A percentile compares a stretch with the other conserved stretches of the same genome.
These are phyloP conservation scores for Rhododendron kiyosumense DNA, from an alignment of 148 eudicot genomes.

Conservation along the genomic window DNA sequence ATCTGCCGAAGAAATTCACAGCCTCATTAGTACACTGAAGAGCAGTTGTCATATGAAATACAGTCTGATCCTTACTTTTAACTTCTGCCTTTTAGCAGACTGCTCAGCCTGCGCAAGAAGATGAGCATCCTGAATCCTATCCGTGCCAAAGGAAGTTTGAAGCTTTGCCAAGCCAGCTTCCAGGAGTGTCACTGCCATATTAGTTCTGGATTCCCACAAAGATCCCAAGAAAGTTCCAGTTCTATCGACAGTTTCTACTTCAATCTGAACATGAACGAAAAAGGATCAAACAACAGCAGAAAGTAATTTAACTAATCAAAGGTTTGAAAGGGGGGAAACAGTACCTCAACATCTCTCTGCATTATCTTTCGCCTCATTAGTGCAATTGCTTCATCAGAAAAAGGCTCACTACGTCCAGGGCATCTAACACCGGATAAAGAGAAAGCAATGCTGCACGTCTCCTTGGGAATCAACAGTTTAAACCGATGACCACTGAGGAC, in stretches of 20 bases:
- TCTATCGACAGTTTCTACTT: conserved; percentile 94
- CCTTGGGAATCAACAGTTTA: conserved; percentile 73
- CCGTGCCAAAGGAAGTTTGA: conserved; percentile 64
- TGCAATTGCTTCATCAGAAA: conserved; percentile 86
- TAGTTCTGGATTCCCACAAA: conserved; percentile 75
- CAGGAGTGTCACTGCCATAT: conserved; percentile 57
- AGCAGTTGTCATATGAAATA: background rate
- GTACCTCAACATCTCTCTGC: conserved; percentile 99
- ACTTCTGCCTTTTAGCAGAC: conserved; percentile 77
- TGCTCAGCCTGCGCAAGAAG: conserved; percentile 83
- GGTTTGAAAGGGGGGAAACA: background rate
- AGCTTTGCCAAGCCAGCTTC: conserved; percentile 92
- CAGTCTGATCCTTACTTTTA: conserved; percentile 49
- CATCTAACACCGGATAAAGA: conserved; percentile 92
- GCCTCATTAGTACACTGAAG: background rate
- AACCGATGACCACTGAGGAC: conserved; percentile 90
- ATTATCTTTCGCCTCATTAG: conserved; percentile 88
- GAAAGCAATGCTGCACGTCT: conserved; percentile 88
- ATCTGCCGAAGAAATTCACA: conserved; percentile 40
- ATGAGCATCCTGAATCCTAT: conserved; percentile 74
- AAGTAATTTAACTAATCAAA: background rate
- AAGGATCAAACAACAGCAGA: background rate
- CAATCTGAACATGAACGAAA: conserved; percentile 49
- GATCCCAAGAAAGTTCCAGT: conserved; percentile 92
- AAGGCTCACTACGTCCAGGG: conserved; percentile 87